A percentile compares a stretch with the other conserved stretches of the same genome.
These are phyloP conservation scores for Podaxis sp. DNA, from an alignment of 768 basidiomycete genomes.

Conservation along the genomic window DNA sequence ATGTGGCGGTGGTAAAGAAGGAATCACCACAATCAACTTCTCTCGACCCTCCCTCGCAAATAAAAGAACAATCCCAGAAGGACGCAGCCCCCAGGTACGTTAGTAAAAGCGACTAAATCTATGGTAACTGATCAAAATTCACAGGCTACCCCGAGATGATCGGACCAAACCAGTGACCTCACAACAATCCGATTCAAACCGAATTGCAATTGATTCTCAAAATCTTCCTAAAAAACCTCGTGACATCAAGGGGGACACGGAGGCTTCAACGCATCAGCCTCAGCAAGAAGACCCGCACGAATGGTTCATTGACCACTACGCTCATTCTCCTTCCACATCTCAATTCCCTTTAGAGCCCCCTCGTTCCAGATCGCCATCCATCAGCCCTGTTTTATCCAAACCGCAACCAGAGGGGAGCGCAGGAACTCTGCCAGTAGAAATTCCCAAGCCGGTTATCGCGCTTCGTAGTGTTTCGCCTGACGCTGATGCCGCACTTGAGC, in stretches of 20 bases:
- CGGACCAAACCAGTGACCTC: background rate
- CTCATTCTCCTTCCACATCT: conserved; percentile 33
- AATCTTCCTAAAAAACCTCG: background rate
- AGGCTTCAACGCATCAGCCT: conserved; percentile 17
- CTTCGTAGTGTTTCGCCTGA: conserved; percentile 27
- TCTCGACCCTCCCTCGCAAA: background rate
- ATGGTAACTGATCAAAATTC: background rate
- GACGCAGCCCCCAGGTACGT: background rate
- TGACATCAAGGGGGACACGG: background rate
- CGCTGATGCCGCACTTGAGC: conserved; percentile 39
- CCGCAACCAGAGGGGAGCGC: conserved; percentile 4
- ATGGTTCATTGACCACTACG: conserved; percentile 57
- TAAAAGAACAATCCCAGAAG: background rate
- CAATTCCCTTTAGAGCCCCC: conserved; percentile 27
- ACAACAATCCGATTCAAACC: no score
- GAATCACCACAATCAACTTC: conserved; percentile 1
- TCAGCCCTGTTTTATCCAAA: conserved; percentile 23
- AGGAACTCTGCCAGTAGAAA: conserved; percentile 7
- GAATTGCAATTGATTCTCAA: background rate
- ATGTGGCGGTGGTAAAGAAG: conserved; percentile 1
- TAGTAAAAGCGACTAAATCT: background rate
- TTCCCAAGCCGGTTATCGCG: conserved; percentile 13
- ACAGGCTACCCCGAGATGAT: background rate
- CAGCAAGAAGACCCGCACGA: conserved; percentile 56
- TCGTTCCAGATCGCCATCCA: conserved; percentile 24